Evolutionary conservation across 2,329 filamentous ascomycete species (phyloP).

Genomic region (Apiospora pterosperma): DNA sequence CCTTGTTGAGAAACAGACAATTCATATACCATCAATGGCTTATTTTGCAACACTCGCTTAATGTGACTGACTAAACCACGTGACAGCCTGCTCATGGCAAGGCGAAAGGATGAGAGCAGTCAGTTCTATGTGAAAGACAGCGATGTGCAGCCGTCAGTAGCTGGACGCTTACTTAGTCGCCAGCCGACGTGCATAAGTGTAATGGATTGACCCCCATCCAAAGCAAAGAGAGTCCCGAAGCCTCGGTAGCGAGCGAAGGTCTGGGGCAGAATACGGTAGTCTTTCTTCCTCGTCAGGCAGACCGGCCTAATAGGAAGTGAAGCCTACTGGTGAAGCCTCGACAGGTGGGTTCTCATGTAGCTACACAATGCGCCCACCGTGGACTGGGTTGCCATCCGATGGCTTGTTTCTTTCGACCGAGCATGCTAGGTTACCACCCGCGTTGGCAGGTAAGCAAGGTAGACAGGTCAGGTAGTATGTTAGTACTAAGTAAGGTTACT

Average conservation of each 20-base stretch:
- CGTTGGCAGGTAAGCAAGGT: too few relatives aligned
- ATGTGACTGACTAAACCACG: not conserved
- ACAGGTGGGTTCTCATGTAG: not conserved
- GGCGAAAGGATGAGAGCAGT: not conserved
- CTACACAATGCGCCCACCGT: not conserved
- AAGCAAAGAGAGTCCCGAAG: not conserved
- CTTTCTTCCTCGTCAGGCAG: not conserved
- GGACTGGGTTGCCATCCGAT: not conserved
- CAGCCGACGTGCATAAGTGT: not conserved
- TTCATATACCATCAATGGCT: not conserved
- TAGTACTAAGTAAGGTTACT: not conserved
- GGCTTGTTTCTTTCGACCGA: not conserved
- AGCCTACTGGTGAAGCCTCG: not conserved
- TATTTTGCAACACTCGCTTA: not conserved
- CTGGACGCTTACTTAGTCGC: not conserved
- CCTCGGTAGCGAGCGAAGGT: not conserved
- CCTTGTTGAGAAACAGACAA: not conserved
- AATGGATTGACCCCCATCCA: not conserved
- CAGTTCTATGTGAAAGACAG: not conserved
- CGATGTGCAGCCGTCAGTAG: not conserved
- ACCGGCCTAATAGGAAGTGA: not conserved
- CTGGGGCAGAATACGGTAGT: not conserved
- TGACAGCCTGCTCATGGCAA: not conserved
- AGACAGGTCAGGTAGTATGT: not conserved
- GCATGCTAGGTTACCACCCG: not conserved